These are phyloP conservation scores for Solanum tarapatanum DNA, from an alignment of 257 asterid genomes.

Conservation along the genomic window DNA sequence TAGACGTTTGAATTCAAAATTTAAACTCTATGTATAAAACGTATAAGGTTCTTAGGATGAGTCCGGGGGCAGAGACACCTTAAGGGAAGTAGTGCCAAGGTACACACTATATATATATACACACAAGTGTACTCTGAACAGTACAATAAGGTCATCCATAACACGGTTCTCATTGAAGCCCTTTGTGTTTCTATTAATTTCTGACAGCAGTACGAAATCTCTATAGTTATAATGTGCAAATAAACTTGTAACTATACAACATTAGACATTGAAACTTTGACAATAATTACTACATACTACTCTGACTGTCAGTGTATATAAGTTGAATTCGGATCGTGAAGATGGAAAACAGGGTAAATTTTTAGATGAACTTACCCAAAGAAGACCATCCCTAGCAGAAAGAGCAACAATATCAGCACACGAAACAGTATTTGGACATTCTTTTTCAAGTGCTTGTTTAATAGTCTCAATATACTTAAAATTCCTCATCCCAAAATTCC, in stretches of 20 bases:
- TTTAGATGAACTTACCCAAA: conserved; percentile 30
- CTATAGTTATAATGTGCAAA: neutral
- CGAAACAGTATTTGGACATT: conserved; percentile 62
- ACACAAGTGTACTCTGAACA: neutral
- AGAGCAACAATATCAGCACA: conserved; percentile 87
- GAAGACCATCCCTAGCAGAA: conserved; percentile 64
- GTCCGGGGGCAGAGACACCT: fast-evolving
- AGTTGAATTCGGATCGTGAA: neutral
- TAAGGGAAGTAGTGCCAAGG: neutral
- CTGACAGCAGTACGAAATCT: too few relatives aligned
- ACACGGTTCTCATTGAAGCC: neutral
- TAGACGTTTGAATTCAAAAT: neutral
- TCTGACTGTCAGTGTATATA: neutral
- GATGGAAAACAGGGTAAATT: neutral
- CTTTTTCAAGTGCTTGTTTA: conserved; percentile 48
- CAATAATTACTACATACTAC: neutral
- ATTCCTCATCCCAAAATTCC: conserved; percentile 66
- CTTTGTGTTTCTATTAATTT: neutral
- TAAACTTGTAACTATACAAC: neutral
- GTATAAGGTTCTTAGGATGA: neutral
- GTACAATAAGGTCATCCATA: too few relatives aligned
- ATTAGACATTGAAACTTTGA: neutral
- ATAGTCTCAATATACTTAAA: conserved; percentile 52
- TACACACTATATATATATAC: neutral
- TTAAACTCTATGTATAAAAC: neutral